Evolutionary conservation across 176 grass and related monocot species (phyloP), one percentile per base, ranked within the genome.

Genomic region (Musa schizocarpa): DNA sequence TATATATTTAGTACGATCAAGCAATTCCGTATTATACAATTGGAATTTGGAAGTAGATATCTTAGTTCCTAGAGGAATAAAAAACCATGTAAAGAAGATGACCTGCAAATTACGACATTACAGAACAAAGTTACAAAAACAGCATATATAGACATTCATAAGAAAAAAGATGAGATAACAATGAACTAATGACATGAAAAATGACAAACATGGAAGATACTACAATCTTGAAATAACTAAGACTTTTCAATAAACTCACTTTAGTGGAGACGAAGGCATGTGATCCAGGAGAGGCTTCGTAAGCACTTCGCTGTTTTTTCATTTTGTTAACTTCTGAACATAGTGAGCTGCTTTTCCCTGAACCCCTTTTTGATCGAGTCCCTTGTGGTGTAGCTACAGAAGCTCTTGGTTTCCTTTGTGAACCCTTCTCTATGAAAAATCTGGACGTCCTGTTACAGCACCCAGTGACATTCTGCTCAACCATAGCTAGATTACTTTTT

Each of bases 221-320:
- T 43, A 43, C 13, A 21, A 54, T 2, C 52, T 11, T 20, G 52
- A 64, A 63, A 59, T 43, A 9, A 74, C 27, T 19, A 29, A 50
- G 53, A 63, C 68, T 52, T 8, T 52, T 19, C n/a, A 20, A 53
- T 63, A 72, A 81, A 86, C 89, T 92, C 76, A 92, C 86, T 82
- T 62, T 13, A 11, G 70, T 76, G 13, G 79, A 27, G 3, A 76
- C 61, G 3, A 70, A 65, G 13, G 50, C 20, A 49, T 14, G 68
- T 73, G 79, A 54, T 53, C 9, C 57, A 81, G 57, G 29, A 53
- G 77, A 69, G 23, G 23, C 77, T 58, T 66, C 50, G 53, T 27
- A 14, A 83, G 71, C 48, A 52, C 65, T 56, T 65, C 79, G 80
- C 17, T 81, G 86, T 73, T 86, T 92, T 50, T 85, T 84, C 50